These are phyloP conservation scores for Xylaria castorea DNA, from an alignment of 495 filamentous ascomycete species.

Conservation along the genomic window DNA sequence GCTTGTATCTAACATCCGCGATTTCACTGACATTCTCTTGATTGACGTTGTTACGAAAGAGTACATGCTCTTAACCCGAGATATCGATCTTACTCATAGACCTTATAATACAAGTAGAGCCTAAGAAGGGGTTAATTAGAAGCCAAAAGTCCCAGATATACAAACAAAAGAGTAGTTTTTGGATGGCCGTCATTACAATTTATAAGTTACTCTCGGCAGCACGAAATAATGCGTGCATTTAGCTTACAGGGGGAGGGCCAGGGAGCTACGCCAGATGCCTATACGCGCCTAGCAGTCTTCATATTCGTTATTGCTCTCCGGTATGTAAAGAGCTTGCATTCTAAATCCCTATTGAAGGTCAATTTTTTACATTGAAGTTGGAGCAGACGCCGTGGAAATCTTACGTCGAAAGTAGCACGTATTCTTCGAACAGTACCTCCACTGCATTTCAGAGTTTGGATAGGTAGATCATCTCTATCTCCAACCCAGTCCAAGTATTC, in stretches of 20 bases:
- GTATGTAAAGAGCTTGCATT: slow-evolving; percentile 16
- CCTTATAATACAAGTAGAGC: neutral
- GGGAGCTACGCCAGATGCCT: neutral
- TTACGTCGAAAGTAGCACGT: slow-evolving; percentile 24
- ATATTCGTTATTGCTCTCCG: neutral
- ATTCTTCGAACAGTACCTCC: slow-evolving; percentile 6
- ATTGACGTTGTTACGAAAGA: neutral
- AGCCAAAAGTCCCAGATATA: neutral
- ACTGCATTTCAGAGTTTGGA: slow-evolving; percentile 5
- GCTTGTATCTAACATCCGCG: neutral
- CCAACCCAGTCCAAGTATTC: slow-evolving; percentile 23
- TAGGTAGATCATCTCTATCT: slow-evolving; percentile 12
- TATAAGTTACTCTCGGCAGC: neutral
- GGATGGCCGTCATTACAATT: neutral
- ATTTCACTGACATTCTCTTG: neutral
- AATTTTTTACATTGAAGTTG: neutral
- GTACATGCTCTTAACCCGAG: neutral
- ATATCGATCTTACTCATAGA: neutral
- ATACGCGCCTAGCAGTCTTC: neutral
- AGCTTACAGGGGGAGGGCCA: neutral
- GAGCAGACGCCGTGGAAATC: neutral
- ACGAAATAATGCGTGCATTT: neutral
- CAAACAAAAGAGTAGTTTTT: neutral
- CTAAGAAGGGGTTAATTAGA: neutral
- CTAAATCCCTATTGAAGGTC: slow-evolving; percentile 18